These are phyloP conservation scores for Racocetra persica DNA, from an alignment of 371 early-diverging fungal species.

Conservation along the genomic window DNA sequence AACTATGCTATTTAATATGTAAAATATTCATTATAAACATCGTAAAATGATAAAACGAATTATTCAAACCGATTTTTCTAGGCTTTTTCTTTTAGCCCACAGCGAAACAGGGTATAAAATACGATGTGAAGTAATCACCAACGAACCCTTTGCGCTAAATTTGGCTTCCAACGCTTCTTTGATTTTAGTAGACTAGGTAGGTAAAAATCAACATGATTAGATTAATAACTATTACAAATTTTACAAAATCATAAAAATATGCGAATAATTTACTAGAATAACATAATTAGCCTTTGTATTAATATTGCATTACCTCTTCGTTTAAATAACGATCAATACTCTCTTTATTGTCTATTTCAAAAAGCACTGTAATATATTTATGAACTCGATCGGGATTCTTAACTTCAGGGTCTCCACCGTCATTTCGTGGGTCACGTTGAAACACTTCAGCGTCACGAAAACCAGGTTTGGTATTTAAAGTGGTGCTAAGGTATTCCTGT, in stretches of 20 bases:
- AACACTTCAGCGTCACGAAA: conserved; percentile 36
- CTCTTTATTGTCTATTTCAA: conserved; percentile 36
- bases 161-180: conserved; percentile 18
- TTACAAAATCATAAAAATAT: not conserved
- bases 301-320: conserved; percentile 19
- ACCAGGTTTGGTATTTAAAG: not conserved
- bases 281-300: not conserved
- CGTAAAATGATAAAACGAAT: too few species aligned
- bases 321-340: conserved; percentile 20
- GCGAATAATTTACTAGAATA: not conserved
- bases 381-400: conserved; percentile 28
- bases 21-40: too few species aligned
- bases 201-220: not conserved
- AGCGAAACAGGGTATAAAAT: conserved; percentile 33
- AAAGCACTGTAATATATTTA: conserved; percentile 31
- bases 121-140: conserved; percentile 30
- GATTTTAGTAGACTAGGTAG: conserved; percentile 22
- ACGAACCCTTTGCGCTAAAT: conserved; percentile 12
- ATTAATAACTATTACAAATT: not conserved
- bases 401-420: conserved; percentile 10
- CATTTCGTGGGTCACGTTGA: conserved; percentile 31
- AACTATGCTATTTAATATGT: too few species aligned
- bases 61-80: not conserved
- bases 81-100: conserved; percentile 17
- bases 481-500: conserved; percentile 19